phyloP scores from a whole-genome alignment of 1,284 basidiomycete genomes.

The Sanghuangporus sanghuang region DNA sequence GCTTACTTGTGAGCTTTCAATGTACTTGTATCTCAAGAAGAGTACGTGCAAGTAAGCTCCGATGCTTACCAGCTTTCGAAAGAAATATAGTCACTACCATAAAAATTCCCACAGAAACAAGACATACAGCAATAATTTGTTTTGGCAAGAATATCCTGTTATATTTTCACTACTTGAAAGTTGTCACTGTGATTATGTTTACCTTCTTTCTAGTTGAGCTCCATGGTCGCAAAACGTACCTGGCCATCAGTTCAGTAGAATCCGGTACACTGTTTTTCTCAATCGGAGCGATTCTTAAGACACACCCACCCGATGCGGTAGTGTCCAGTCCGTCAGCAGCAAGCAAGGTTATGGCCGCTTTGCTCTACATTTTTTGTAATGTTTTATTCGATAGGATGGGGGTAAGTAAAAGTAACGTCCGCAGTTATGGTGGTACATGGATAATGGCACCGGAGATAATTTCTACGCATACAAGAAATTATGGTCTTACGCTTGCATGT shows the following conservation, averaged over 20 bases:
- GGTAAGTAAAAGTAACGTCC: conserved; percentile 5
- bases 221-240: conserved; percentile 48
- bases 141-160: too few species aligned
- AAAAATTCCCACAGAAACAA: too few species aligned
- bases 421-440: conserved; percentile 54
- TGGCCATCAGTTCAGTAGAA: conserved; percentile 58
- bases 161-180: too few species aligned
- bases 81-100: too few species aligned
- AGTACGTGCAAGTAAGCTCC: too few species aligned
- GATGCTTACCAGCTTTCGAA: too few species aligned
- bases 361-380: conserved; percentile 73
- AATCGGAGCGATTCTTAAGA: conserved; percentile 72
- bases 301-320: conserved; percentile 56
- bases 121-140: too few species aligned
- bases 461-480: conserved; percentile 74
- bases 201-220: too few species aligned
- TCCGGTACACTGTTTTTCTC: conserved; percentile 61
- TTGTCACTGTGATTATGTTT: too few species aligned
- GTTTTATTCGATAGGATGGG: conserved; percentile 72
- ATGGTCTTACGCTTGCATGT: conserved; percentile 68
- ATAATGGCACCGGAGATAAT: conserved; percentile 59
- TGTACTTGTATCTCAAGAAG: too few species aligned
- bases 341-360: conserved; percentile 65
- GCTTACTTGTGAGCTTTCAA: too few species aligned
- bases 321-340: conserved; percentile 42